Evolutionary conservation across 2,329 filamentous ascomycete genomes (phyloP), one percentile per base, ranked within the genome.

Genomic region (Myotisia sp.): DNA sequence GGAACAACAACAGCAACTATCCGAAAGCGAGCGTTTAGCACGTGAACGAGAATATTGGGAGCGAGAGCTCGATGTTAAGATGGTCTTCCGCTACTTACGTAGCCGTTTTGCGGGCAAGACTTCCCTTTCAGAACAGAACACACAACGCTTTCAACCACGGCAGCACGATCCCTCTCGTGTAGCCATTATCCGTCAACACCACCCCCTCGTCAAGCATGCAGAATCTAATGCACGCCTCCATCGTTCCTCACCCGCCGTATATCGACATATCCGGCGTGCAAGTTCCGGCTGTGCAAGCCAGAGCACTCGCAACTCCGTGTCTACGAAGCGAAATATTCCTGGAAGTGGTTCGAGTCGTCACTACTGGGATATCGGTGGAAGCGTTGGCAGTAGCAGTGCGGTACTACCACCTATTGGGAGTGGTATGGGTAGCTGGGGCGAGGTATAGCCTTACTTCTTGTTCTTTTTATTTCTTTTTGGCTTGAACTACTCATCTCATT

Each of bases 351-450:
- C 80, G 28, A 82, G 76, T 29, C 65, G 84, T 34, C 83, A 92
- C 52, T 94, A 92, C 55, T 94, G 86, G 86, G 86, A 93, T 54
- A 73, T 93, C 44, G 83, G 83, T 17, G 80, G 75, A 4, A 85
- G 76, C 46, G 70, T 84, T 16, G 81, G 80, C 2, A 86, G 80
- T 36, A 79, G 79, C 3, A 81, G 76, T 43, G 65, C 76, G 41
- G 72, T 81, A 53, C 74, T 71, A 2, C 77, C 76, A 35, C 64
- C 80, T 49, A 71, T 70, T 3, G 68, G 71, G 30, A 77, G 75
- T 1, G 71, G 70, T 6, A 73, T 80, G 65, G 81, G 81, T 10
- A 76, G 71, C 45, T 90, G 82, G 82, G 81, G 80, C 6, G 82
- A 87, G 58, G 71, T 23, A 10, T 32, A 32, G 13, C 5, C 20